These are phyloP conservation scores for Rickenella mellea DNA, from an alignment of 768 basidiomycete genomes.

Conservation along the genomic window DNA sequence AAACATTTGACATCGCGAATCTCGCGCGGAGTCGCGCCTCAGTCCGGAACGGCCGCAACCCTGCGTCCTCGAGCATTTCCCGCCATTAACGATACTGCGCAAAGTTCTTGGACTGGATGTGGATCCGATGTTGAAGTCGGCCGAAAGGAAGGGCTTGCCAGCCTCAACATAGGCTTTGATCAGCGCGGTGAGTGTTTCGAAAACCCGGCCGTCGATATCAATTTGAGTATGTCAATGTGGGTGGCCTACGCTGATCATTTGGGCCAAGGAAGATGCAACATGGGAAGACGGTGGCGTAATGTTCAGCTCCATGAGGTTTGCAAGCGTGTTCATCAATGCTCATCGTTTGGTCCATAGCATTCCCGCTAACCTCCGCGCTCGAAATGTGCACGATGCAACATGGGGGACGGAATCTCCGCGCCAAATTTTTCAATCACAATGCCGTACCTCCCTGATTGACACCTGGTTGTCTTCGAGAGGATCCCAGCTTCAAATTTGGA, in stretches of 20 bases:
- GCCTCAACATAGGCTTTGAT: conserved; percentile 26
- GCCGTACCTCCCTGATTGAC: conserved; percentile 57
- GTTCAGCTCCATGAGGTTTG: no score
- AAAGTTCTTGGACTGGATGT: conserved; percentile 17
- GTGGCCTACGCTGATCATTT: conserved; percentile 32
- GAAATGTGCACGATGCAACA: conserved; percentile 32
- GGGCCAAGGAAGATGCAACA: conserved; percentile 32
- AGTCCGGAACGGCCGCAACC: conserved; percentile 36
- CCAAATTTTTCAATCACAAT: conserved; percentile 28
- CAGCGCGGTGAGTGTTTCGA: conserved; percentile 30
- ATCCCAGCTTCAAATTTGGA: conserved; percentile 56
- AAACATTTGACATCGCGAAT: no score
- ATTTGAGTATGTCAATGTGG: conserved; percentile 34
- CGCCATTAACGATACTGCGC: conserved; percentile 28
- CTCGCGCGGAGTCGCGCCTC: no score
- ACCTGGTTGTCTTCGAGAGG: conserved; percentile 34
- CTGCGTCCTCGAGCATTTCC: conserved; percentile 35
- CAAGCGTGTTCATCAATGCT: conserved; percentile 25
- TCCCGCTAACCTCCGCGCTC: no score
- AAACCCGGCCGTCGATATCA: conserved; percentile 41
- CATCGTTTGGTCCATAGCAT: conserved; percentile 31
- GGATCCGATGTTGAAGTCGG: conserved; percentile 38
- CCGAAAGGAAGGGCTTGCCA: conserved; percentile 34
- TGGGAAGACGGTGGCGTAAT: conserved; percentile 30
- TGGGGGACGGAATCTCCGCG: conserved; percentile 24